Evolutionary conservation across 2,329 filamentous ascomycete genomes (phyloP), one percentile per base, ranked within the genome.

Genomic region (Sclerotinia minor): DNA sequence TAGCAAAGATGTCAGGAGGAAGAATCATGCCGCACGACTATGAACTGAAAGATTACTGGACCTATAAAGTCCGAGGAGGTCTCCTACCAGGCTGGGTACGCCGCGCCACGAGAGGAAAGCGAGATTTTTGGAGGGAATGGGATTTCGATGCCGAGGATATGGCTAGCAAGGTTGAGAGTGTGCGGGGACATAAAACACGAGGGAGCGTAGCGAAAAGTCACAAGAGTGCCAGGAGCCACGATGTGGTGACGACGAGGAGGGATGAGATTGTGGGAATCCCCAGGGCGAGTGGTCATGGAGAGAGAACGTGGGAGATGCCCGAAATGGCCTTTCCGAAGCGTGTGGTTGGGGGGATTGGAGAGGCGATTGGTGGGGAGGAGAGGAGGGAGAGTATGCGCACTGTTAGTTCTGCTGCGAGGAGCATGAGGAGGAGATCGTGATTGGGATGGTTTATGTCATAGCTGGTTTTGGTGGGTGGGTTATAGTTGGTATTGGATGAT

Each of bases 41-140:
- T 79, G 84, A 90, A 9, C 82, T 89, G 74, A 92, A 92, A 78
- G 92, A 95, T 69, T 85, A 83, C 13, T 96, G 92, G 92, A 91
- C 90, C 0, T 94, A 88, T 81, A 87, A 85, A 75, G 84, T 94
- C 41, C 85, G 88, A 1, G 91, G 92, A 21, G 92, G 92, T 0
- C 79, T 95, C 61, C 79, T 94, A 35, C 92, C 92, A 0, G 86
- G 86, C 0, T 96, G 92, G 92, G 76, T 92, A 64, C 81, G 83
- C 68, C 84, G 92, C 41, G 80, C 61, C n/a, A 26, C 45, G 26
- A 54, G 61, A 26, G 67, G 67, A 17, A 73, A 73, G 64, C 65
- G 64, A 38, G 71, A 73, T 54, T 73, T 73, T 50, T 73, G 72
- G 72, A 59, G 69, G 15, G 72, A 73, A n/a, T 73, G 69, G 68